phyloP scores from a whole-genome alignment of 2,329 filamentous ascomycete species.

The Incumbomyces delicatus region DNA sequence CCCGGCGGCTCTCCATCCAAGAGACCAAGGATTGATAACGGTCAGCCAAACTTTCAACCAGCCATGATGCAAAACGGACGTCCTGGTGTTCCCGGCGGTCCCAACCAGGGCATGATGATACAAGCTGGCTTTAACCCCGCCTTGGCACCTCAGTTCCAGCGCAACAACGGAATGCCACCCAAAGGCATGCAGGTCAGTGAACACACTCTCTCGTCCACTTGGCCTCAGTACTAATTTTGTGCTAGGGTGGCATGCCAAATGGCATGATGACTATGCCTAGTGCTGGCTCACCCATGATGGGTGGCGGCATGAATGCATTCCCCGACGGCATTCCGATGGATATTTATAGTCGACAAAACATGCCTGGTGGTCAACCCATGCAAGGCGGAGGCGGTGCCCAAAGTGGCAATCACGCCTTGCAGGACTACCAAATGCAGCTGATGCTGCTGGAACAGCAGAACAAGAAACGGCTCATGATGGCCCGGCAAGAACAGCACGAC shows the following conservation, averaged over 20 bases:
- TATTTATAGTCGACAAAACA: conserved; percentile 20
- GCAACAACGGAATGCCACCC: conserved; percentile 33
- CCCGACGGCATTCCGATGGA: conserved; percentile 30
- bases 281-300: conserved; percentile 75
- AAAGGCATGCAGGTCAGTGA: conserved; percentile 85
- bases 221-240: conserved; percentile 55
- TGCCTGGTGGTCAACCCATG: conserved; percentile 28
- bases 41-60: conserved; percentile 57
- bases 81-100: conserved; percentile 54
- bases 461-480: conserved; percentile 57
- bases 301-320: conserved; percentile 49
- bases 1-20: conserved; percentile 90
- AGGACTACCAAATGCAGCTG: conserved; percentile 62
- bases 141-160: conserved; percentile 49
- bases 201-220: no score
- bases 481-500: conserved; percentile 56
- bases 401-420: conserved; percentile 53
- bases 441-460: conserved; percentile 62
- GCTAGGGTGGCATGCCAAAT: conserved; percentile 66
- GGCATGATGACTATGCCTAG: conserved; percentile 53
- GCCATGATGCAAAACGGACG: conserved; percentile 69
- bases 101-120: conserved; percentile 30
- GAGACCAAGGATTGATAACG: conserved; percentile 65
- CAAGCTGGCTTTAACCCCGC: conserved; percentile 64
- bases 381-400: conserved; percentile 30